Evolutionary conservation across 2,329 filamentous ascomycete species (phyloP), one percentile per base, ranked within the genome.

Genomic region (Aspergillus quadrilineatus): DNA sequence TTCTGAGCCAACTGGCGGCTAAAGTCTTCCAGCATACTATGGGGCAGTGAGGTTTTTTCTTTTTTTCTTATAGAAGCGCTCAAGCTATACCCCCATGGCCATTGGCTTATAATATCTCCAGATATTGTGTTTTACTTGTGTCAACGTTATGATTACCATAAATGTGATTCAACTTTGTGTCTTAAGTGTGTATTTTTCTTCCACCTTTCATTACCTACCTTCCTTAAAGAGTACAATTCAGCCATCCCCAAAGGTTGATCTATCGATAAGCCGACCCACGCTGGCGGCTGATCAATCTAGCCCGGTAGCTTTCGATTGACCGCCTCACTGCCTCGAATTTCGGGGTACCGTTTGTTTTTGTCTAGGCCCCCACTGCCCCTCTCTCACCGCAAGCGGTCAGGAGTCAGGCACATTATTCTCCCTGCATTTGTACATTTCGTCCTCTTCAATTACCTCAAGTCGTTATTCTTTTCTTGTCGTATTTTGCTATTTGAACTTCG

Each of bases 1-100:
- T 99, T 67, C 79, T 97, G 59, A 89, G 87, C 69, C 89, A 95
- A 74, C 75, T 97, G 69, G 93, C 93, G 1, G 86, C 87, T 30
- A 93, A 90, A 74, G 88, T 97, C 1, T 92, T 97, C 70, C 73
- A 75, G 51, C 67, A 72, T 49, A 72, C 70, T n/a, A 66, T 73
- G 65, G 70, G 70, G 6, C 60, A 55, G 46, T 70, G 60, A 61
- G 36, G 26, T 43, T 50, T 50, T 26, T 45, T 12, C 22, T 4
- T 29, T 29, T 22, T 4, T 10, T 28, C 32, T 37, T 15, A 44
- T 41, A 15, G 15, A 17, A 17, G 8, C n/a, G 22, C 22, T 22
- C 22, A 22, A 22, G 22, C 22, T 22, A 22, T 22, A 22, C 22
- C 22, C 2, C 22, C 3, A 4, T 22, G 22, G 22, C 22, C 22